Evolutionary conservation across 306 rosid species (phyloP).

Genomic region (Argentina anserina): DNA sequence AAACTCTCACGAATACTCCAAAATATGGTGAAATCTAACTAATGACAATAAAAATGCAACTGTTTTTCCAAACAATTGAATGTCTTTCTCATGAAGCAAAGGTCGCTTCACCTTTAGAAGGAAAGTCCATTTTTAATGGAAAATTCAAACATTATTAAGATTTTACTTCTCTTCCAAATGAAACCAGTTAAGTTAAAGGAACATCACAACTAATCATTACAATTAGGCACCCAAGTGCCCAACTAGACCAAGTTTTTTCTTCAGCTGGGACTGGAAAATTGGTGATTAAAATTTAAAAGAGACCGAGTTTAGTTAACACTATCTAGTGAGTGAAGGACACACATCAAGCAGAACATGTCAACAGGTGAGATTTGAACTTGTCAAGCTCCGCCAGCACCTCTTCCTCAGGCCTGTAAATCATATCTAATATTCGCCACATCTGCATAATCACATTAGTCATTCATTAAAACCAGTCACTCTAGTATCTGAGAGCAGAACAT

Average conservation of each 20-base stretch:
- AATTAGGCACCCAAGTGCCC: background rate
- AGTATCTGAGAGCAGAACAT: background rate
- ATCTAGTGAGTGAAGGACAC: background rate
- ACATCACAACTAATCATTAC: background rate
- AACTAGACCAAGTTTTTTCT: background rate
- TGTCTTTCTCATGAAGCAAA: background rate
- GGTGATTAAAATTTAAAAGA: too few species aligned
- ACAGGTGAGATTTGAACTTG: conserved; percentile 32
- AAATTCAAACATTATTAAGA: background rate
- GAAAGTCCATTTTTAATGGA: background rate
- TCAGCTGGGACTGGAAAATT: background rate
- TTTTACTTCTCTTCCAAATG: background rate
- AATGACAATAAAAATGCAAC: too few species aligned
- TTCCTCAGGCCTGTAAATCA: conserved; percentile 56
- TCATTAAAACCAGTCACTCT: background rate
- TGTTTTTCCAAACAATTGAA: background rate
- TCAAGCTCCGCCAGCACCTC: conserved; percentile 60
- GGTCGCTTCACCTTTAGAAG: background rate
- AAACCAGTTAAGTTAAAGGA: background rate
- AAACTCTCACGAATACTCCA: too few species aligned
- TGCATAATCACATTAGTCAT: conserved; percentile 18
- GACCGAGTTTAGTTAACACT: background rate
- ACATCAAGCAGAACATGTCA: conserved; percentile 22
- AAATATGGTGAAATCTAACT: too few species aligned
- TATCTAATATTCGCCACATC: conserved; percentile 77